Evolutionary conservation across 176 grass and related monocot genomes (phyloP), one percentile per base, ranked within the genome.

Genomic region (Thinopyrum elongatum): DNA sequence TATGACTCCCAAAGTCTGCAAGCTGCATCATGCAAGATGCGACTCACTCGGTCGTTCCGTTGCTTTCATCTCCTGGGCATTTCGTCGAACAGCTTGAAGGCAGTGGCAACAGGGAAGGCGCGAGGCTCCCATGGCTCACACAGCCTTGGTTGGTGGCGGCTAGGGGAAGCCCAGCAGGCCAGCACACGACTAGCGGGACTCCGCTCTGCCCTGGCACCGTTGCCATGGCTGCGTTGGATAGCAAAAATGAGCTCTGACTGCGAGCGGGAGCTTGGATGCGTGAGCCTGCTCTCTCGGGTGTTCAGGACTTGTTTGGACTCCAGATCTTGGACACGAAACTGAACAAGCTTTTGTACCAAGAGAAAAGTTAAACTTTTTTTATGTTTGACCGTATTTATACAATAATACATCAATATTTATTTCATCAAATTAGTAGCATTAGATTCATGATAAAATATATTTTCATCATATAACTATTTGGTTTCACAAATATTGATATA

Each of bases 1-100:
- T 14, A 46, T 74, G 38, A 74, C 13, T 53, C 2, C 3, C 0
- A 55, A 70, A n/a, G n/a, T 3, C 3, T 1, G 10, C 0, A 26
- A 71, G n/a, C 34, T 34, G 41, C 41, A 12, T 71, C 46, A 57
- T 26, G 12, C 30, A 82, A 55, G 29, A 55, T 14, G 13, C 31
- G 7, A 57, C 46, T 57, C 44, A 10, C 13, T 26, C 12, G 12
- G 30, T 38, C 12, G 9, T 7, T 82, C 27, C 79, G 12, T 70
- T 55, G 44, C 42, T 81, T 28, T 29, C 26, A 7, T 58, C 2
- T 6, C 8, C 1, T 61, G 79, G 44, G 23, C 68, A 74, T 85
- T 89, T 85, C 44, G 6, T 26, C 82, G 27, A 85, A 33, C 76
- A 85, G 2, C 0, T 53, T 79, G 12, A 7, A 65, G 29, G 75